Evolutionary conservation across 768 basidiomycete species (phyloP), one percentile per base, ranked within the genome.

Genomic region (Pleurotus pulmonarius): DNA sequence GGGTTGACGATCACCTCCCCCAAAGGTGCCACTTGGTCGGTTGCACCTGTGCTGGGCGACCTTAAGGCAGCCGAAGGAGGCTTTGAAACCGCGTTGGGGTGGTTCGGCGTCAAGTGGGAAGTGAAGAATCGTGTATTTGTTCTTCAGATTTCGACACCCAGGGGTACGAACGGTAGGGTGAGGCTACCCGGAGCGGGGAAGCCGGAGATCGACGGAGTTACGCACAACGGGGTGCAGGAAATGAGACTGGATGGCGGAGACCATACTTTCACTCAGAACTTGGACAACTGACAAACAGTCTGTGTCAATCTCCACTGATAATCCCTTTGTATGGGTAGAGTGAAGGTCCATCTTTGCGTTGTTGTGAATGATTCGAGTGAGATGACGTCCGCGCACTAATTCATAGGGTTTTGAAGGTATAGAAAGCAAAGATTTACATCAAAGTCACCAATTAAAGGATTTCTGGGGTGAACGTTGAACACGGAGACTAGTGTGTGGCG

Each of bases 31-130:
- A 74, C 70, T 1, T 80, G 78, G 78, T 65, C 67, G 5, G 62
- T 80, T 29, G 73, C 73, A 16, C 78, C 78, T 2, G 73, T 77
- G 22, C 61, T 71, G n/a, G 72, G 75, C 18, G 76, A 76, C 3
- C 66, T 80, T 3, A 26, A 61, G 3, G 65, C 67, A 2, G 79
- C 75, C 0, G 68, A 80, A 60, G 79, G 78, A 13, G 78, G 78
- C 0, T 75, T 78, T 55, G 71, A 73, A 58, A 81, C 80, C 4
- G 63, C 68, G 2, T 69, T 79, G 8, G 79, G 79, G 3, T 75
- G 71, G 69, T 81, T 75, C 54, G 71, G 72, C 39, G 76, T 71
- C 3, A 65, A 73, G 56, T 80, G 79, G 80, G 52, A 38, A 18
- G 54, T 65, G 41, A 48, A 16, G 2, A 56, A 51, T 2, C 46